phyloP scores from a whole-genome alignment of 768 basidiomycete species.

The Lyophyllum semitale region DNA sequence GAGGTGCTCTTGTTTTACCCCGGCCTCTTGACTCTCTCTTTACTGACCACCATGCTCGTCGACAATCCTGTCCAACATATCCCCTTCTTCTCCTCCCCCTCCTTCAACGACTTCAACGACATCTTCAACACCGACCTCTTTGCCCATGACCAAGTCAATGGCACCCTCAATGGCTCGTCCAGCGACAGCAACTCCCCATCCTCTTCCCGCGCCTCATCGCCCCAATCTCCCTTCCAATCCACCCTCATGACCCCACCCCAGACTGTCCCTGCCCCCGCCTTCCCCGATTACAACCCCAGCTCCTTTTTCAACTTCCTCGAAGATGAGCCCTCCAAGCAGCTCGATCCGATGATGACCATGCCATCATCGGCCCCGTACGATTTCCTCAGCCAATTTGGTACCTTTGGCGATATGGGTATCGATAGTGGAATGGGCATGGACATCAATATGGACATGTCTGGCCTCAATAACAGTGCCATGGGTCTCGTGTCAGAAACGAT shows the following conservation, averaged over 20 bases:
- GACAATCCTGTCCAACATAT: slow-evolving; percentile 35
- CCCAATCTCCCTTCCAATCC: slow-evolving; percentile 41
- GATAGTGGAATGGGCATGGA: slow-evolving; percentile 25
- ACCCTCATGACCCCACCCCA: slow-evolving; percentile 52
- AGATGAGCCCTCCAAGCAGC: slow-evolving; percentile 40
- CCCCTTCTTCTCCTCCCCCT: slow-evolving; percentile 22
- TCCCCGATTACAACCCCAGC: slow-evolving; percentile 38
- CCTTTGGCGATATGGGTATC: slow-evolving; percentile 23
- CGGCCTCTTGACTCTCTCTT: slow-evolving; percentile 7
- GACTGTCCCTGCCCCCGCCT: slow-evolving; percentile 29
- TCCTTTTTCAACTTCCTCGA: slow-evolving; percentile 47
- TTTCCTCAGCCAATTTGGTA: slow-evolving; percentile 39
- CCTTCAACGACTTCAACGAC: slow-evolving; percentile 51
- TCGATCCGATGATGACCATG: slow-evolving; percentile 29
- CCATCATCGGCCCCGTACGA: slow-evolving; percentile 29
- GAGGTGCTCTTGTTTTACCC: slow-evolving; percentile 6
- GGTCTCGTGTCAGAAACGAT: slow-evolving; percentile 11
- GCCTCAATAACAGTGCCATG: slow-evolving; percentile 12
- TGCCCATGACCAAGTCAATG: slow-evolving; percentile 27
- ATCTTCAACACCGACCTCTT: slow-evolving; percentile 70
- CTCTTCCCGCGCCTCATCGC: slow-evolving; percentile 43
- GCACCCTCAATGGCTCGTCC: slow-evolving; percentile 7
- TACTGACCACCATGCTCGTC: slow-evolving; percentile 37
- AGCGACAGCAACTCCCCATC: slow-evolving; percentile 31
- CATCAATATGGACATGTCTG: slow-evolving; percentile 12